These are phyloP conservation scores for Aegle marmelos DNA, from an alignment of 345 rosid genomes.

Conservation along the genomic window DNA sequence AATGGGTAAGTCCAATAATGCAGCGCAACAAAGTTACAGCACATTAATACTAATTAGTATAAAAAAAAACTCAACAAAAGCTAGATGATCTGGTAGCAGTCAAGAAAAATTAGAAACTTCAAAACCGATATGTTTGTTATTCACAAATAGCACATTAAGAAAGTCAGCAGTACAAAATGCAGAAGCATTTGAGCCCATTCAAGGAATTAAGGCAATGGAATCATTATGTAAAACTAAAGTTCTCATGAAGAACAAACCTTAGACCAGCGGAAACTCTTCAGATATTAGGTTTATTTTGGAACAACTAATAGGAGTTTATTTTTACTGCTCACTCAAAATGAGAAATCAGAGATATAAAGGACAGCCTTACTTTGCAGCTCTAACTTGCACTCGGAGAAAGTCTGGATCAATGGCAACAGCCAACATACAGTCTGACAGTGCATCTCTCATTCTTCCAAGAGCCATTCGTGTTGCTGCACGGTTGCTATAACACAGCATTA, in stretches of 20 bases:
- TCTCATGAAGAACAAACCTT: background rate
- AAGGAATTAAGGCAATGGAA: background rate
- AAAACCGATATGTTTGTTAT: background rate
- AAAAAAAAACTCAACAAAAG: background rate
- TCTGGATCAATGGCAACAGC: constrained; percentile 77
- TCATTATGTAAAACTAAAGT: background rate
- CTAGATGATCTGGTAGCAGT: background rate
- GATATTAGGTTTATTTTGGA: background rate
- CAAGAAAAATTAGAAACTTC: background rate
- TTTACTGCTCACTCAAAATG: background rate
- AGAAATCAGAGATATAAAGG: constrained; percentile 18
- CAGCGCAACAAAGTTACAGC: constrained; percentile 4
- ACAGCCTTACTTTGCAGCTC: constrained; percentile 82
- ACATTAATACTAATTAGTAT: background rate
- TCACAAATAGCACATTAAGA: background rate
- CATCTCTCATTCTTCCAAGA: constrained; percentile 89
- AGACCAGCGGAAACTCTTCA: background rate
- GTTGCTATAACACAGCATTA: constrained; percentile 95
- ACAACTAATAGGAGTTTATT: background rate
- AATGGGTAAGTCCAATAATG: background rate
- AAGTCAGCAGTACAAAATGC: background rate
- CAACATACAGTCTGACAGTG: constrained; percentile 74
- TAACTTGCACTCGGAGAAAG: constrained; percentile 80
- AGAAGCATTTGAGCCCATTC: background rate
- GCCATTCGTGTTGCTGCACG: constrained; percentile 91